Conservation (phyloP, 1,284 basidiomycete genomes). For the Cerrena zonata region DNA sequence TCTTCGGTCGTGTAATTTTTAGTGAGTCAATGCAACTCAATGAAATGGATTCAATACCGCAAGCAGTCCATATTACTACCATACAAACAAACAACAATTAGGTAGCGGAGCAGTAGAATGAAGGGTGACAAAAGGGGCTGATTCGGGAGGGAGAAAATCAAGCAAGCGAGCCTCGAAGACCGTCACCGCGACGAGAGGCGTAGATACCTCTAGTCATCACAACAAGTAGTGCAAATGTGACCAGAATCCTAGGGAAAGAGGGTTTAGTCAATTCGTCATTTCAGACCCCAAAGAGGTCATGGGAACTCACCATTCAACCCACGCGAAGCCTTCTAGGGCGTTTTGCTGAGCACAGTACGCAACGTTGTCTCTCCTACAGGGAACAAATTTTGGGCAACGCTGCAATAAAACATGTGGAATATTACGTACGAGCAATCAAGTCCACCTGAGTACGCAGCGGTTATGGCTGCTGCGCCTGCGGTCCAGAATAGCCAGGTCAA, state of each 20-base stretch:
- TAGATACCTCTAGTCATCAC: constrained; percentile 26
- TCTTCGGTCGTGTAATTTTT: too few species aligned
- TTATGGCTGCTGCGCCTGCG: constrained; percentile 52
- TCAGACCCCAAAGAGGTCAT: not conserved
- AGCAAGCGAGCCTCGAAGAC: constrained; percentile 22
- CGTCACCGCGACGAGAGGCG: constrained; percentile 27
- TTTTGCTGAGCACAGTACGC: constrained; percentile 48
- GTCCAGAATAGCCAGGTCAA: constrained; percentile 50
- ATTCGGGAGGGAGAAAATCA: not conserved
- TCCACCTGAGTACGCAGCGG: constrained; percentile 57
- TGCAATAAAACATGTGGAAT: constrained; percentile 2
- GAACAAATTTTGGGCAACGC: not conserved
- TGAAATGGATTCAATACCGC: not conserved
- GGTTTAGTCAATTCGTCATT: not conserved
- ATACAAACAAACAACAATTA: not conserved
- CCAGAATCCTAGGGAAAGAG: constrained; percentile 20
- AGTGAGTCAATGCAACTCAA: not conserved
- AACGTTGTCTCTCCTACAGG: constrained; percentile 28
- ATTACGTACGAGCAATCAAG: constrained; percentile 56
- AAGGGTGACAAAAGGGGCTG: not conserved
- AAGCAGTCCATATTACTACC: not conserved
- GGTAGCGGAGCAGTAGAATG: not conserved
- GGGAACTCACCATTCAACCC: constrained; percentile 27
- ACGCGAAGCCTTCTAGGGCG: constrained; percentile 31
- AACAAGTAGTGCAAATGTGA: constrained; percentile 26